Percentiles rank a stretch among this genome's conserved stretches.
Conservation (phyloP, 176 grass and related monocot genomes). For the Elymus sibiricus region DNA sequence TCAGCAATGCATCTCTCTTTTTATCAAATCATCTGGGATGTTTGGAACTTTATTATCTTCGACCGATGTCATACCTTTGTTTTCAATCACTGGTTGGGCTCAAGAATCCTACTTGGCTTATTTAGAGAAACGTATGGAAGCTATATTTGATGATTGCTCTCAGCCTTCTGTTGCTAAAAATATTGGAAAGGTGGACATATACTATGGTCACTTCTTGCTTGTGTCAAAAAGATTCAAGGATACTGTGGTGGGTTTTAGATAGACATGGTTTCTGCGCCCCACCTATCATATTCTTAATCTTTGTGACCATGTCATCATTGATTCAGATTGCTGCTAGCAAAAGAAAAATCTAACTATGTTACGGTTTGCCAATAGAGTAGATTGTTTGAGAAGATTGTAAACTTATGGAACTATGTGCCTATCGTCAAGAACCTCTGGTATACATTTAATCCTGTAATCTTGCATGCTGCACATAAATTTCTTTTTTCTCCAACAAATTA, state of each 20-base stretch:
- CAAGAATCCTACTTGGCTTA: slow-evolving; percentile 76
- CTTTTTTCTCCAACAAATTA: too few relatives aligned
- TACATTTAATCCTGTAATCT: too few relatives aligned
- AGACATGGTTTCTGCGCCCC: too few relatives aligned
- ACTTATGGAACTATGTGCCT: not conserved
- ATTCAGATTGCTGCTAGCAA: not conserved
- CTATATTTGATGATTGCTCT: slow-evolving; percentile 52
- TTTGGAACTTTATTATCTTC: slow-evolving; percentile 76
- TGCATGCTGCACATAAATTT: too few relatives aligned
- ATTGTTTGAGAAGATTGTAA: not conserved
- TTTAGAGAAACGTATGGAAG: slow-evolving; percentile 69
- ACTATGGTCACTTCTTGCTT: slow-evolving; percentile 30
- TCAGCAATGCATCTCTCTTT: too few relatives aligned
- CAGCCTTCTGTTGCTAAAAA: slow-evolving; percentile 27
- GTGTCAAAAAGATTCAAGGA: too few relatives aligned
- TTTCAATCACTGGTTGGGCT: slow-evolving; percentile 81
- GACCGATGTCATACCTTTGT: slow-evolving; percentile 68
- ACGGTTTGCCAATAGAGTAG: not conserved
- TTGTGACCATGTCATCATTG: not conserved
- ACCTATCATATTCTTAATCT: not conserved
- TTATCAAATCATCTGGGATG: slow-evolving; percentile 83
- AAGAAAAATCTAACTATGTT: not conserved
- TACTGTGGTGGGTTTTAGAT: too few relatives aligned
- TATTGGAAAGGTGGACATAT: slow-evolving; percentile 38
- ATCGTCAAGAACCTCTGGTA: too few relatives aligned